Evolutionary conservation across 495 filamentous ascomycete species (phyloP).

Genomic region (Tuber umbilicatum): DNA sequence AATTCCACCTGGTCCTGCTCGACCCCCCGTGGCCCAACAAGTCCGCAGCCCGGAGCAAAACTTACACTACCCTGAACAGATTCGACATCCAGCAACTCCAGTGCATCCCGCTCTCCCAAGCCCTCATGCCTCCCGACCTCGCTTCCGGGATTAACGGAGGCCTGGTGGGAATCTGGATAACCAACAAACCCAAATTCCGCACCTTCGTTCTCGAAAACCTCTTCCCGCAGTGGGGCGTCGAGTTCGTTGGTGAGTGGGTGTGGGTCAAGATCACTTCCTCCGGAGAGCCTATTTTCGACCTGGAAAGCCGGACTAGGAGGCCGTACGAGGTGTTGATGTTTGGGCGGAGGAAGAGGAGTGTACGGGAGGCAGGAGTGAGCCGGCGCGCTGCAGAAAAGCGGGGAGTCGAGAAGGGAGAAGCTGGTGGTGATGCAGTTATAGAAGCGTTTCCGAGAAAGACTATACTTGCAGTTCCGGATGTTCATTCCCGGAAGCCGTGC

Average conservation of each 20-base stretch:
- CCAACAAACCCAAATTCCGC: too few relatives aligned
- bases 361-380: slow-evolving; percentile 14
- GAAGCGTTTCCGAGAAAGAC: slow-evolving; percentile 49
- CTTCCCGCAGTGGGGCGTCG: too few relatives aligned
- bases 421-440: slow-evolving; percentile 21
- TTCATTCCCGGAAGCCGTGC: slow-evolving; percentile 86
- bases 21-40: slow-evolving; percentile 93
- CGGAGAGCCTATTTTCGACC: slow-evolving; percentile 63
- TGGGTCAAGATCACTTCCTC: slow-evolving; percentile 76
- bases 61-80: slow-evolving; percentile 54
- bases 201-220: too few relatives aligned
- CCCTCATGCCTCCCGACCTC: too few relatives aligned
- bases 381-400: background rate
- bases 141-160: too few relatives aligned
- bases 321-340: slow-evolving; percentile 82
- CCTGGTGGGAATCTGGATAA: too few relatives aligned
- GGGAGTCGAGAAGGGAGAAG: background rate
- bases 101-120: slow-evolving; percentile 43
- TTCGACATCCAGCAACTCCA: slow-evolving; percentile 48
- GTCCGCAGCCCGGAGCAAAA: slow-evolving; percentile 64
- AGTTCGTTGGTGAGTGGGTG: slow-evolving; percentile 65
- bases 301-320: slow-evolving; percentile 67
- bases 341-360: slow-evolving; percentile 44
- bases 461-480: slow-evolving; percentile 74
- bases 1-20: slow-evolving; percentile 74